phyloP scores from a whole-genome alignment of 768 basidiomycete genomes.

The Coprinellus aureogranulatus region DNA sequence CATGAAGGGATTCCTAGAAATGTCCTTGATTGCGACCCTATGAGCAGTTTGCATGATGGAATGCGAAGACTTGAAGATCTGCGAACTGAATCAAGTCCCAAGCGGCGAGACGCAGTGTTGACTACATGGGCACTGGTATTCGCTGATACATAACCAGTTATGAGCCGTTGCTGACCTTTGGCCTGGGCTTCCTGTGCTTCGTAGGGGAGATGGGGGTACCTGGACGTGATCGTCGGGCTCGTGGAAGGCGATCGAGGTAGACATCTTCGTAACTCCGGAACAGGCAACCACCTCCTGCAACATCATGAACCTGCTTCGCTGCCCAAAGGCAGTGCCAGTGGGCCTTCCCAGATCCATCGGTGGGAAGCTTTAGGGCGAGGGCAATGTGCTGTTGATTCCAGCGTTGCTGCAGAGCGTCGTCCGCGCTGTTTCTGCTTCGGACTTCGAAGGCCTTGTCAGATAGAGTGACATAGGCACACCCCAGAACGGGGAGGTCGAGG shows the following conservation, averaged over 20 bases:
- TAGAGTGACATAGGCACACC: conserved; percentile 54
- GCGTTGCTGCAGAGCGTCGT: conserved; percentile 22
- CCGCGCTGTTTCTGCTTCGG: conserved; percentile 26
- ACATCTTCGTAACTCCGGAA: conserved; percentile 64
- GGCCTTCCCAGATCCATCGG: conserved; percentile 21
- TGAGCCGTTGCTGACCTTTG: neutral
- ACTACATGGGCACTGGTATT: too few species aligned
- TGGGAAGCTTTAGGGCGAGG: conserved; percentile 55
- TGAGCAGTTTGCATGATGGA: too few species aligned
- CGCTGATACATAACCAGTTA: too few species aligned
- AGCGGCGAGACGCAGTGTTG: too few species aligned
- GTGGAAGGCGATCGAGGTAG: conserved; percentile 47
- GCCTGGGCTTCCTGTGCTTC: conserved; percentile 29
- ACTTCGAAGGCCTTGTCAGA: conserved; percentile 57
- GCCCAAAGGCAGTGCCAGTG: conserved; percentile 68
- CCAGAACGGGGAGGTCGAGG: conserved; percentile 42
- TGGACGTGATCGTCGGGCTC: conserved; percentile 5
- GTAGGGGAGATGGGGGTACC: conserved; percentile 22
- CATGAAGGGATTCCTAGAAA: too few species aligned
- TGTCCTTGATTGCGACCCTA: too few species aligned
- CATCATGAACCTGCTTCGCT: conserved; percentile 52
- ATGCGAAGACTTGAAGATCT: too few species aligned
- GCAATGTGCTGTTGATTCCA: conserved; percentile 49
- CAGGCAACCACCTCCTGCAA: conserved; percentile 35
- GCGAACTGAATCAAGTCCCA: too few species aligned